phyloP scores from a whole-genome alignment of 805 yeast genomes.

The Schizosaccharomyces lindneri region DNA sequence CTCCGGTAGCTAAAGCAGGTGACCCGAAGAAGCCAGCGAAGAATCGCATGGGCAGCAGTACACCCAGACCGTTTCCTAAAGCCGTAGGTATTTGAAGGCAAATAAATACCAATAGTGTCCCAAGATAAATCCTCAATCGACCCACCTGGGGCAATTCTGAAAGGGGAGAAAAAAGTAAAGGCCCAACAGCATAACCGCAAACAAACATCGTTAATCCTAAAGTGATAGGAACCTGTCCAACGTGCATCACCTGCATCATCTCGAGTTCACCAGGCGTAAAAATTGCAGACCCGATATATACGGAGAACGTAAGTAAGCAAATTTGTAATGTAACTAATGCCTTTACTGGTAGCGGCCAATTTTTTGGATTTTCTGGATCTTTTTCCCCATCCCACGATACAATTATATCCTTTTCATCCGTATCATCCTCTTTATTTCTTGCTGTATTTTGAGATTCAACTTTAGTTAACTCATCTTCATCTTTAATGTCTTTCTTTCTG shows the following conservation, averaged over 20 bases:
- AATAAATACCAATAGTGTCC: conserved; percentile 22
- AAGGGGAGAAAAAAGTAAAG: conserved; percentile 32
- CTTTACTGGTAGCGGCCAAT: conserved; percentile 26
- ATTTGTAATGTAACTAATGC: conserved; percentile 18
- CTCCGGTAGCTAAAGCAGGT: conserved; percentile 35
- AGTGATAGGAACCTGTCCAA: conserved; percentile 21
- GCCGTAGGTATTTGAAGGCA: conserved; percentile 33
- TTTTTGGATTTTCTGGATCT: conserved; percentile 21
- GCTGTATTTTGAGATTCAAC: too few relatives aligned
- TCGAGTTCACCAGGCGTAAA: conserved; percentile 26
- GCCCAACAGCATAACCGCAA: conserved; percentile 37
- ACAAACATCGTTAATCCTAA: conserved; percentile 31
- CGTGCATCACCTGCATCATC: conserved; percentile 23
- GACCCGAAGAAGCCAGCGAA: conserved; percentile 32
- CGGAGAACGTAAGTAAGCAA: conserved; percentile 24
- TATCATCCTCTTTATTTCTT: too few relatives aligned
- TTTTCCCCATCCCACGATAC: conserved; percentile 8
- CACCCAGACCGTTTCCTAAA: conserved; percentile 23
- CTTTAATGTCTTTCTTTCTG: too few relatives aligned
- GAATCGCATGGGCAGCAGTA: conserved; percentile 24
- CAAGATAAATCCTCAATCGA: conserved; percentile 24
- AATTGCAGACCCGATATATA: conserved; percentile 33
- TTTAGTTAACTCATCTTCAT: too few relatives aligned
- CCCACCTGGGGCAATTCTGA: conserved; percentile 32
- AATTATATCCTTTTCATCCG: background rate